Conservation (phyloP, 805 yeast species). For the Vanderwaltozyma tropicalis region DNA sequence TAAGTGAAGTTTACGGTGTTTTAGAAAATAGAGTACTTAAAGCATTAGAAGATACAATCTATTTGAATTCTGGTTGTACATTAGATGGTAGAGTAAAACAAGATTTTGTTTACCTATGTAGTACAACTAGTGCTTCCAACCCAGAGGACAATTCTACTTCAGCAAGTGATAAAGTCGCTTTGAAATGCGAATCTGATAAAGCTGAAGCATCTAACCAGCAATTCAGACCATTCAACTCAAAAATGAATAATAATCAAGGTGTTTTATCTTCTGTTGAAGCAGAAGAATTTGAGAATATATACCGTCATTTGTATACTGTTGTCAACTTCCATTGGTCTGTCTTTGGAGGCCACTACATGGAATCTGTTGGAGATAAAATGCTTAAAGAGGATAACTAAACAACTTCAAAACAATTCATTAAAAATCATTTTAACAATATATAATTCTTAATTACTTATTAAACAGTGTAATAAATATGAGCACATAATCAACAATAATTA, state of each 20-base stretch:
- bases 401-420: too few relatives aligned
- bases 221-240: not conserved
- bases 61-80: constrained; percentile 23
- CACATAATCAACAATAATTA: too few relatives aligned
- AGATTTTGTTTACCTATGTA: constrained; percentile 25
- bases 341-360: constrained; percentile 59
- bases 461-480: too few relatives aligned
- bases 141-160: constrained; percentile 4
- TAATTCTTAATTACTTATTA: too few relatives aligned
- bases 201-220: not conserved
- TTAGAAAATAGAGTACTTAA: constrained; percentile 59
- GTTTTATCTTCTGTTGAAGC: constrained; percentile 14
- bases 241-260: not conserved
- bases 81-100: constrained; percentile 33
- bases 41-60: constrained; percentile 33
- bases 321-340: constrained; percentile 77
- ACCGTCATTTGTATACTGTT: constrained; percentile 52
- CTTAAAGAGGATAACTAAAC: not conserved
- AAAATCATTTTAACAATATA: too few relatives aligned
- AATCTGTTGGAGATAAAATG: constrained; percentile 22
- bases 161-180: constrained; percentile 1
- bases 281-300: constrained; percentile 49
- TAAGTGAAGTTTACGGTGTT: constrained; percentile 62
- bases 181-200: not conserved
- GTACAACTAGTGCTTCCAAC: constrained; percentile 3